These are phyloP conservation scores for Juglanconis sp. DNA, from an alignment of 2,329 filamentous ascomycete species.

Conservation along the genomic window DNA sequence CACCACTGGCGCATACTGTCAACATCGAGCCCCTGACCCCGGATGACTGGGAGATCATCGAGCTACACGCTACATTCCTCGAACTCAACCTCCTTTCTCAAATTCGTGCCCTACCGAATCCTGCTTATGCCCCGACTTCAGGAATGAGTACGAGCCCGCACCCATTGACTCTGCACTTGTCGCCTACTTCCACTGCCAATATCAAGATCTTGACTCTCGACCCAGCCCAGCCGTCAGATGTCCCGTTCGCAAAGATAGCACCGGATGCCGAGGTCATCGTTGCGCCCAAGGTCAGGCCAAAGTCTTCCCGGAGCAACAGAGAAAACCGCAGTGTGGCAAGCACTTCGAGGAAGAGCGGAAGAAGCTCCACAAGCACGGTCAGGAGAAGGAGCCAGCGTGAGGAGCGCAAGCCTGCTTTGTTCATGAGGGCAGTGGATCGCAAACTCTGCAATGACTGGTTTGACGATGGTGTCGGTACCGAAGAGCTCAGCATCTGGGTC, in stretches of 20 bases:
- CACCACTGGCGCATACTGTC: slow-evolving; percentile 86
- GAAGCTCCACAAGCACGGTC: slow-evolving; percentile 70
- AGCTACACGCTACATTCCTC: slow-evolving; percentile 91
- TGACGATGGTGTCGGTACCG: slow-evolving; percentile 58
- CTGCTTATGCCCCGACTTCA: slow-evolving; percentile 55
- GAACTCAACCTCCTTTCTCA: slow-evolving; percentile 92
- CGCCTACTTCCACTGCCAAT: slow-evolving; percentile 91
- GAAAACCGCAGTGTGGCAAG: slow-evolving; percentile 79
- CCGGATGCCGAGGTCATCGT: slow-evolving; percentile 96
- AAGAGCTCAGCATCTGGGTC: slow-evolving; percentile 75
- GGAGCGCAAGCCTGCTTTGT: slow-evolving; percentile 64
- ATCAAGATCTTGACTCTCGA: slow-evolving; percentile 82
- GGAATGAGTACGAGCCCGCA: slow-evolving; percentile 59
- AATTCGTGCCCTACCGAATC: slow-evolving; percentile 90
- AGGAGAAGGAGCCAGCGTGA: slow-evolving; percentile 53
- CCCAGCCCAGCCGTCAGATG: slow-evolving; percentile 64
- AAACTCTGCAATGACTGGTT: slow-evolving; percentile 72
- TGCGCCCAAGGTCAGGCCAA: slow-evolving; percentile 83
- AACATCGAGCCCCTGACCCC: slow-evolving; percentile 95
- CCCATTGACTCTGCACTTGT: slow-evolving; percentile 86
- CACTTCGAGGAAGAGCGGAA: slow-evolving; percentile 73
- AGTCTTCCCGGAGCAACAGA: slow-evolving; percentile 60
- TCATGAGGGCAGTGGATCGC: slow-evolving; percentile 76
- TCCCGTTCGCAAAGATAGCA: slow-evolving; percentile 85
- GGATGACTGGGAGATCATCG: slow-evolving; percentile 98